A percentile compares a stretch with the other conserved stretches of the same genome.
These are phyloP conservation scores for Pseudogymnoascus pannorum DNA, from an alignment of 2,329 filamentous ascomycete species.

Conservation along the genomic window DNA sequence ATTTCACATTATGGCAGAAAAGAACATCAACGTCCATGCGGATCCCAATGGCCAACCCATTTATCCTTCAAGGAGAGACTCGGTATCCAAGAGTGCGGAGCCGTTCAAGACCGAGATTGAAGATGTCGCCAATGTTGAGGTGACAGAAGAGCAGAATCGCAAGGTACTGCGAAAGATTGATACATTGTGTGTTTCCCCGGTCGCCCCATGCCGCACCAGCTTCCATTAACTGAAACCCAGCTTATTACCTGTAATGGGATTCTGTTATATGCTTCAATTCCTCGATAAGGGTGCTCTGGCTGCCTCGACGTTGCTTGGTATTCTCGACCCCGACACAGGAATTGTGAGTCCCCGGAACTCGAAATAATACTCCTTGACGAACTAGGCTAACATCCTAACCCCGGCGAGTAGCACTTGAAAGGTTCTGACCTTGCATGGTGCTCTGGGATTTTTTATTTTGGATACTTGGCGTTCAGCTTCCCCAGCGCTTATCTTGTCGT, in stretches of 20 bases:
- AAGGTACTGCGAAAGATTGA: slow-evolving; percentile 21
- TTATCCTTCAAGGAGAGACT: background rate
- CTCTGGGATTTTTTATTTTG: slow-evolving; percentile 22
- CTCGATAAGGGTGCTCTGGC: slow-evolving; percentile 38
- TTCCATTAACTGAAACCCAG: slow-evolving; percentile 8
- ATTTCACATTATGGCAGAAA: slow-evolving; percentile 1
- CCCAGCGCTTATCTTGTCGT: slow-evolving; percentile 29
- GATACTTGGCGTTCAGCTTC: slow-evolving; percentile 31
- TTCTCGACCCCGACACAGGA: slow-evolving; percentile 27
- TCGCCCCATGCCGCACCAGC: background rate
- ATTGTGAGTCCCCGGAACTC: background rate
- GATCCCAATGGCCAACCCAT: background rate
- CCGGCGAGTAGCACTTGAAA: background rate
- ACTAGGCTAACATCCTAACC: background rate
- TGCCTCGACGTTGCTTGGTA: slow-evolving; percentile 51
- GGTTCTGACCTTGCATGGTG: slow-evolving; percentile 4
- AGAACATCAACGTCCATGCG: background rate
- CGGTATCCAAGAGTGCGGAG: background rate
- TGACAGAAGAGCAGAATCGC: slow-evolving; percentile 11
- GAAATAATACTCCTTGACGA: background rate
- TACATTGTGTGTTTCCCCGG: slow-evolving; percentile 13
- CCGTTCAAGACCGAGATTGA: background rate
- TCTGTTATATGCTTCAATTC: slow-evolving; percentile 21
- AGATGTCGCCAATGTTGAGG: slow-evolving; percentile 3
- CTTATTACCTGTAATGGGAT: slow-evolving; percentile 17